These are phyloP conservation scores for Rutidosis leptorrhynchoides DNA, from an alignment of 129 eudicot species.

Conservation along the genomic window DNA sequence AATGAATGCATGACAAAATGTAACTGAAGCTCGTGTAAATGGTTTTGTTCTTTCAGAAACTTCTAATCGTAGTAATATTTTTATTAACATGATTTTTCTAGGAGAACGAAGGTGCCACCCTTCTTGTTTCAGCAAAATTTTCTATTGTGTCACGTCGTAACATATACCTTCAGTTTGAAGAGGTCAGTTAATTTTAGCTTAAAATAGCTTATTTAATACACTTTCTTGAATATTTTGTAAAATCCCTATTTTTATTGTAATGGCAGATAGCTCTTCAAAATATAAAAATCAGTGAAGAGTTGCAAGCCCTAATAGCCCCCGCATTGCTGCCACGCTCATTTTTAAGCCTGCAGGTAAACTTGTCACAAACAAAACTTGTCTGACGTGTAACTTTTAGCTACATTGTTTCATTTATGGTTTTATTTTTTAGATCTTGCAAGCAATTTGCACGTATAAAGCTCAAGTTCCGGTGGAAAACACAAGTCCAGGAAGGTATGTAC, in stretches of 20 bases:
- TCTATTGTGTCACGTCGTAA: conserved; percentile 68
- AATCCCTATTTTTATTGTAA: conserved; percentile 7
- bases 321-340: conserved; percentile 81
- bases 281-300: conserved; percentile 70
- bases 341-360: conserved; percentile 61
- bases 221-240: neutral
- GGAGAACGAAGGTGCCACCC: conserved; percentile 96
- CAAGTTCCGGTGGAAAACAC: conserved; percentile 62
- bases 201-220: neutral
- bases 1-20: neutral
- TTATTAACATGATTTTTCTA: conserved; percentile 22
- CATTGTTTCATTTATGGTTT: conserved; percentile 3
- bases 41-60: neutral
- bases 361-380: neutral
- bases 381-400: neutral
- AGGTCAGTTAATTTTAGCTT: conserved; percentile 48
- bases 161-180: conserved; percentile 83
- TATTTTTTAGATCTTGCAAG: conserved; percentile 65
- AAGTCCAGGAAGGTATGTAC: conserved; percentile 66
- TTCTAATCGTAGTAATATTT: neutral
- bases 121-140: conserved; percentile 91
- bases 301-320: conserved; percentile 89
- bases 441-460: conserved; percentile 69
- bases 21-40: neutral
- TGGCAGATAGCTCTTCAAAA: conserved; percentile 77